phyloP scores from a whole-genome alignment of 1,139 yeast species.

The Candida tropicalis region DNA sequence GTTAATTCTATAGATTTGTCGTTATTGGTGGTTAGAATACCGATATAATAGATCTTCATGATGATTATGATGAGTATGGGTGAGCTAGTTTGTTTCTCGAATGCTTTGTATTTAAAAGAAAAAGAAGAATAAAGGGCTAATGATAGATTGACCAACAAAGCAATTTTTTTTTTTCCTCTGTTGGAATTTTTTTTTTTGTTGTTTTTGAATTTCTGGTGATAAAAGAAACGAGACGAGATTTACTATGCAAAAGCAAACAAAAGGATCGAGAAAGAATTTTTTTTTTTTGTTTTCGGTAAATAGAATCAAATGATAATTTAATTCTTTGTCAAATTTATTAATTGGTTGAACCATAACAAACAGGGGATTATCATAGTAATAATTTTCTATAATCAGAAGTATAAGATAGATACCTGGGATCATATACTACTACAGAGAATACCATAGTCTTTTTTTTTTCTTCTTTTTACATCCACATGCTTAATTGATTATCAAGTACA shows the following conservation, averaged over 20 bases:
- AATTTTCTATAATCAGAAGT: too few species aligned
- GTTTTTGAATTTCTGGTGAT: neutral
- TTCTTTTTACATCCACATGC: too few species aligned
- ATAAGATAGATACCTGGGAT: too few species aligned
- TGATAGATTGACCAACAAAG: neutral
- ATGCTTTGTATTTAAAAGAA: neutral
- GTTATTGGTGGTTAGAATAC: slow-evolving; percentile 69
- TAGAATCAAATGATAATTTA: neutral
- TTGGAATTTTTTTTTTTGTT: too few species aligned
- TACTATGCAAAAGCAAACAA: neutral
- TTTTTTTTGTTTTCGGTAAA: too few species aligned
- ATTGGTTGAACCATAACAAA: too few species aligned
- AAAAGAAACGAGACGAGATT: slow-evolving; percentile 1
- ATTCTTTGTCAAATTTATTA: too few species aligned
- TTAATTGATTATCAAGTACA: neutral
- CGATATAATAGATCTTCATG: slow-evolving; percentile 92
- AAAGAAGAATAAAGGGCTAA: neutral
- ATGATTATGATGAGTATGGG: neutral
- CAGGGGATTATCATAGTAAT: too few species aligned
- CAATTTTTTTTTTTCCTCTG: neutral
- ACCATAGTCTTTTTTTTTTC: too few species aligned
- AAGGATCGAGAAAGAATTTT: neutral
- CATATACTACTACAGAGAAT: too few species aligned
- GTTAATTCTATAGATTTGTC: slow-evolving; percentile 75
- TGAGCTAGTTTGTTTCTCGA: neutral